Evolutionary conservation across 2,329 filamentous ascomycete genomes (phyloP), one percentile per base, ranked within the genome.

Genomic region (Tothia fuscella): DNA sequence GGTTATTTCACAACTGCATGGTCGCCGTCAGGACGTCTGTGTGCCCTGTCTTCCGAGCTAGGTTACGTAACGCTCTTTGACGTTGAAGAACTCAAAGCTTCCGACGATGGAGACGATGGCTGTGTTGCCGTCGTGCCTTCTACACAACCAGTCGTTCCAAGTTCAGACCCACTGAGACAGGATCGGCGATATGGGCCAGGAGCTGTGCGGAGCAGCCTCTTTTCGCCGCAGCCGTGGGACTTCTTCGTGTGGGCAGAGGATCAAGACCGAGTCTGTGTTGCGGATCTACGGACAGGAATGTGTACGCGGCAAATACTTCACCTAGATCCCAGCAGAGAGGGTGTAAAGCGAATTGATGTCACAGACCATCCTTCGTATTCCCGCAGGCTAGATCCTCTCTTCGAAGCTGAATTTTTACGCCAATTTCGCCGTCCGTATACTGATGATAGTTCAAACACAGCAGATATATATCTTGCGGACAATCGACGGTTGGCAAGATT

Each of bases 191-290:
- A 30, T 17, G 70, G 59, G 7, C 60, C 74, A 16, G 89, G 89
- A 32, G 87, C 89, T 24, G 78, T 96, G 41, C 76, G 91, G 47
- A 85, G 87, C 47, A 93, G 96, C 82, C 73, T 81, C 1, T 98
- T 98, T 56, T 87, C 84, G 4, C 88, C 89, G 1, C 82, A 83
- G 1, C 85, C 88, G 0, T 89, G 81, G 68, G 89, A 95, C 56
- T 73, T 98, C 14, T 66, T 98, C 30, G 82, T 93, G 5, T 96
- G 91, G 88, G 84, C 87, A 6, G 91, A 98, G 60, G 84, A 94
- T 52, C 80, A 83, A 48, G 82, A 80, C 3, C 71, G 78, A 43
- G 68, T 88, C 13, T 84, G 82, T 28, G 68, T 89, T 29, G 80
- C 80, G 4, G 84, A 91, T 58, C 63, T 84, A 38, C 72, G 83